Evolutionary conservation across 139 green algal genomes (phyloP).

Genomic region (Parachlorella kessleri): DNA sequence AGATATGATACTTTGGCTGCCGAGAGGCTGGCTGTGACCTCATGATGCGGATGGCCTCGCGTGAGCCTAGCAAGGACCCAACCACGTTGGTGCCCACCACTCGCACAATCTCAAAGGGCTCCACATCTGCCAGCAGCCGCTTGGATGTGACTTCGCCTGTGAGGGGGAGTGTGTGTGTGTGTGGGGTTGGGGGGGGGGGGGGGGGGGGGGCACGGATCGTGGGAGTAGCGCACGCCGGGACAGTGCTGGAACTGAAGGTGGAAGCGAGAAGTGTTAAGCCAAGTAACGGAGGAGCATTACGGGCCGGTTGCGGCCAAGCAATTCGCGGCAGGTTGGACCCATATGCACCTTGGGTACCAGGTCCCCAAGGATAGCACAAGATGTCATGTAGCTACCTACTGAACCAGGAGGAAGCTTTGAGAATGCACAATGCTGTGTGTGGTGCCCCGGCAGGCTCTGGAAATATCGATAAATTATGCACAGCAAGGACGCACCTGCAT

Average conservation of each 20-base stretch:
- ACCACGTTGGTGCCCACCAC: conserved; percentile 62
- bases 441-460: too few relatives aligned
- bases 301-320: too few relatives aligned
- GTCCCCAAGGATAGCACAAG: too few relatives aligned
- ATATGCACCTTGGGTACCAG: neutral
- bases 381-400: too few relatives aligned
- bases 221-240: neutral
- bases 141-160: conserved; percentile 57
- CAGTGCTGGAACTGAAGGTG: neutral
- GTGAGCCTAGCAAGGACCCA: conserved; percentile 54
- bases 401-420: too few relatives aligned
- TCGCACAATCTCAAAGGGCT: conserved; percentile 36
- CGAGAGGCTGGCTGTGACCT: conserved; percentile 28
- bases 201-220: neutral
- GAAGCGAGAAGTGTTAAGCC: neutral
- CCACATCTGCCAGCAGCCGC: conserved; percentile 50
- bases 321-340: too few relatives aligned
- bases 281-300: too few relatives aligned
- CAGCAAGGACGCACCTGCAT: conserved; percentile 32
- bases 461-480: neutral
- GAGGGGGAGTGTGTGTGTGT: too few relatives aligned
- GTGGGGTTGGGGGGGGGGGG: neutral
- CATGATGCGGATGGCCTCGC: conserved; percentile 56
- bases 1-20: conserved; percentile 44
- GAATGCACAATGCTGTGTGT: too few relatives aligned